phyloP scores from a whole-genome alignment of 192 early-diverging fungal genomes.

The Umbelopsis sp. region DNA sequence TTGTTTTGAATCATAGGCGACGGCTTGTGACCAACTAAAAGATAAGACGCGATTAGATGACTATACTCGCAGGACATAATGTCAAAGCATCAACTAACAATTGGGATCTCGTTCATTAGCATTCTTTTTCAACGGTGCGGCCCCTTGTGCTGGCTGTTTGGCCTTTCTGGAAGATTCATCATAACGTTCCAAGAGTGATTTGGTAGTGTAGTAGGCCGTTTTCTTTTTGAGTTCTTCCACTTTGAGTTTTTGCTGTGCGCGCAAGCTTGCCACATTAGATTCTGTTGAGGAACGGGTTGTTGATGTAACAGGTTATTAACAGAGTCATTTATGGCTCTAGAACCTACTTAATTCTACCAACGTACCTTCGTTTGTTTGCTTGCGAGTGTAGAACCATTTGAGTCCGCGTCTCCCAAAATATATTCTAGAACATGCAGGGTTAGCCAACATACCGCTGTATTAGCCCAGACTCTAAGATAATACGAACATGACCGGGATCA shows the following conservation, averaged over 20 bases:
- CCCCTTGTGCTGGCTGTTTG: not conserved
- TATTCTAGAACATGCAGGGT: not conserved
- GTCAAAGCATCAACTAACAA: not conserved
- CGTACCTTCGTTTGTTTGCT: slow-evolving; percentile 53
- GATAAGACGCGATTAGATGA: no score
- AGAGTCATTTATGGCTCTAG: no score
- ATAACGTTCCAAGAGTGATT: slow-evolving; percentile 87
- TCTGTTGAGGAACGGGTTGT: slow-evolving; percentile 26
- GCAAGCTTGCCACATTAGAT: slow-evolving; percentile 43
- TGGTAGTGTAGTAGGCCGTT: slow-evolving; percentile 88
- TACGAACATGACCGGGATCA: slow-evolving; percentile 43
- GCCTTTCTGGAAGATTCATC: slow-evolving; percentile 47
- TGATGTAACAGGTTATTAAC: no score
- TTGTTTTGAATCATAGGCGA: no score
- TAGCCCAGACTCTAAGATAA: not conserved
- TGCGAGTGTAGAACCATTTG: slow-evolving; percentile 50
- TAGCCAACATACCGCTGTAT: no score
- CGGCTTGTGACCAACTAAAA: no score
- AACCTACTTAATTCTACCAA: no score
- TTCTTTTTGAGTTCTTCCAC: slow-evolving; percentile 96
- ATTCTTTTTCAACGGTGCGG: not conserved
- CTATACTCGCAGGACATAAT: not conserved
- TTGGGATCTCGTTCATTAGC: not conserved
- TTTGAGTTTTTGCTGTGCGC: slow-evolving; percentile 67
- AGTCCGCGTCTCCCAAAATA: slow-evolving; percentile 3